Conservation (phyloP, 176 grass and related monocot species). For the Guadua angustifolia region DNA sequence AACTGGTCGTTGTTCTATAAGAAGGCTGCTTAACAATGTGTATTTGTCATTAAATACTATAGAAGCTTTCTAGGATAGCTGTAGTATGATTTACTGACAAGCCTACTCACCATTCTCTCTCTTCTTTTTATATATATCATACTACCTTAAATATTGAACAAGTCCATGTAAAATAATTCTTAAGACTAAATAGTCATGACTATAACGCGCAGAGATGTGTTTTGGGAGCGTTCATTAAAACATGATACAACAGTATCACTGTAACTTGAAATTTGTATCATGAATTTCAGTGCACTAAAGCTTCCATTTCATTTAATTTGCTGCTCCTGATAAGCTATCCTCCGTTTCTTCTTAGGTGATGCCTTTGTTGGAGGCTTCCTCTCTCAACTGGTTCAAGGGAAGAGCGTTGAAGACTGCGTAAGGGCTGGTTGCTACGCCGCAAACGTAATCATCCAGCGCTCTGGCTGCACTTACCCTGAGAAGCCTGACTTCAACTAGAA, state of each 20-base stretch:
- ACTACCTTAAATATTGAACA: neutral
- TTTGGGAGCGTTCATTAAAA: constrained; percentile 6
- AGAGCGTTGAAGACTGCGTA: constrained; percentile 78
- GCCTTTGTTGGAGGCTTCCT: constrained; percentile 98
- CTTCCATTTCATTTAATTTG: neutral
- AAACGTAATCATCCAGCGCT: constrained; percentile 87
- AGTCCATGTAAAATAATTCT: neutral
- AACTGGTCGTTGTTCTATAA: neutral
- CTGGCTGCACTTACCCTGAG: constrained; percentile 95
- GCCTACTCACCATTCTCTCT: neutral
- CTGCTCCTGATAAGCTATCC: neutral
- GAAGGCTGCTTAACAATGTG: neutral
- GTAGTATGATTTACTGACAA: neutral
- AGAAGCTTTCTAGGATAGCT: neutral
- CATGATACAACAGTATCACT: neutral
- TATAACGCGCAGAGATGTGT: neutral
- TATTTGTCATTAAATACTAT: neutral
- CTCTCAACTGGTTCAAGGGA: constrained; percentile 80
- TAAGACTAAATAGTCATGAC: constrained; percentile 1
- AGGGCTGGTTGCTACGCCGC: constrained; percentile 81
- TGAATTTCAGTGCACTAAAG: neutral
- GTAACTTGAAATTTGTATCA: neutral
- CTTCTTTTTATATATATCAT: neutral
- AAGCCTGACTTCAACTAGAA: constrained; percentile 86
- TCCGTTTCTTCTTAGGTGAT: constrained; percentile 57